Evolutionary conservation across 495 filamentous ascomycete genomes (phyloP), one percentile per base, ranked within the genome.

Genomic region (Penicillium mononematosum): DNA sequence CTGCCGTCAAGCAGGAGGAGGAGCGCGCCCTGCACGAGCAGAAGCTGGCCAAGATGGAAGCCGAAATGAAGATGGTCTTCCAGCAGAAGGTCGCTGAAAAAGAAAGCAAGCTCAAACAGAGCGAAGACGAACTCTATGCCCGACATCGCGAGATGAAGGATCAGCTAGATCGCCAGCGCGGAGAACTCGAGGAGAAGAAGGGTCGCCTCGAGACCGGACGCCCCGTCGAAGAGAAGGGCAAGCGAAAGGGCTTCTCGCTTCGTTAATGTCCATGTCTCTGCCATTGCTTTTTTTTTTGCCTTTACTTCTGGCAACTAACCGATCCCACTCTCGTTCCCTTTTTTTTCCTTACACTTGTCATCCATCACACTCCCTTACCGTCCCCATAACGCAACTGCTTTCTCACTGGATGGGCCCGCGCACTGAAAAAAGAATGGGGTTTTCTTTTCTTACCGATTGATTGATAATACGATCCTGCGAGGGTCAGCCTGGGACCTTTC

Each of bases 21-120:
- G 94, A 98, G 82, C 91, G 94, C 66, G 83, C 85, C 52, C 83
- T 98, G 51, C 94, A 98, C 83, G 94, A 98, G 77, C 95, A 98
- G 83, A 98, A 98, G 81, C 88, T 98, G 61, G 88, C 91, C 65
- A 98, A 98, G 90, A 98, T 98, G 94, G 94, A 98, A 75, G 83
- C 89, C 67, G 94, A 98, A 75, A 98, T 98, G 94, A 98, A 98
- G 90, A 97, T 98, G 94, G 94, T 98, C 68, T 98, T 98, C 91
- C 94, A 98, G 74, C 95, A 98, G 74, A 98, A 98, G 88, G 94
- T 98, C 20, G 85, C 90, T 57, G 94, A 98, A 77, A 98, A 98
- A 83, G 94, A 98, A 77, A 96, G 91, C 85, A 98, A 98, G 78
- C 82, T 98, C 73, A 94, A 92, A 75, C 92, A 97, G 80, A 96